Percentiles rank a stretch among this genome's conserved stretches.
Conservation (phyloP, 2,329 filamentous ascomycete genomes). For the Paradendryphiella salina region DNA sequence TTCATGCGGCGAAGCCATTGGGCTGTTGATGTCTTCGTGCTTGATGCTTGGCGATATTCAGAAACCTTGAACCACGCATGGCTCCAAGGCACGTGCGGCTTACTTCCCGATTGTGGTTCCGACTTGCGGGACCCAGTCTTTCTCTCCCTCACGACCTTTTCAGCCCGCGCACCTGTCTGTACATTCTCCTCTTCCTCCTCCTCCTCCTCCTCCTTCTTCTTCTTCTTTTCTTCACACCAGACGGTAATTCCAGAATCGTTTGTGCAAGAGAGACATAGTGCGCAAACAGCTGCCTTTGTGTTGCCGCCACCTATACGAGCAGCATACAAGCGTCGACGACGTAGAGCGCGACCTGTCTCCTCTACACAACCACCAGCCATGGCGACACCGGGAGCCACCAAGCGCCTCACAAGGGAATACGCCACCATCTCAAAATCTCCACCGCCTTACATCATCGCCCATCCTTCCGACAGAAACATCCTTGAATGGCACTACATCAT, state of each 20-base stretch:
- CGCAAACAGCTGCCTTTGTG: not conserved
- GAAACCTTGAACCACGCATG: slow-evolving; percentile 22
- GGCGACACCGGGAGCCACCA: slow-evolving; percentile 48
- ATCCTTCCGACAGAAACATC: slow-evolving; percentile 89
- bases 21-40: slow-evolving; percentile 36
- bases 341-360: not conserved
- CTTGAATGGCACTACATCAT: slow-evolving; percentile 97
- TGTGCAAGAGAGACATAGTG: not conserved
- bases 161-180: not conserved
- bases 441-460: slow-evolving; percentile 84
- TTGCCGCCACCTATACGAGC: slow-evolving; percentile 8
- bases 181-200: not conserved
- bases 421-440: slow-evolving; percentile 71
- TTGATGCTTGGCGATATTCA: slow-evolving; percentile 31
- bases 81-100: slow-evolving; percentile 21
- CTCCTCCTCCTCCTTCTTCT: not conserved
- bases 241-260: not conserved
- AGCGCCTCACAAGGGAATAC: slow-evolving; percentile 64
- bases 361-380: slow-evolving; percentile 27
- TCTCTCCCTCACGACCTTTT: no score
- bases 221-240: not conserved
- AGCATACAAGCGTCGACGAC: slow-evolving; percentile 6
- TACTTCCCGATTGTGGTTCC: slow-evolving; percentile 5
- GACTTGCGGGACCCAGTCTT: not conserved
- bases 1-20: slow-evolving; percentile 51